Conservation (phyloP, 1,139 yeast species). For the Eremothecium sinecaudum region DNA sequence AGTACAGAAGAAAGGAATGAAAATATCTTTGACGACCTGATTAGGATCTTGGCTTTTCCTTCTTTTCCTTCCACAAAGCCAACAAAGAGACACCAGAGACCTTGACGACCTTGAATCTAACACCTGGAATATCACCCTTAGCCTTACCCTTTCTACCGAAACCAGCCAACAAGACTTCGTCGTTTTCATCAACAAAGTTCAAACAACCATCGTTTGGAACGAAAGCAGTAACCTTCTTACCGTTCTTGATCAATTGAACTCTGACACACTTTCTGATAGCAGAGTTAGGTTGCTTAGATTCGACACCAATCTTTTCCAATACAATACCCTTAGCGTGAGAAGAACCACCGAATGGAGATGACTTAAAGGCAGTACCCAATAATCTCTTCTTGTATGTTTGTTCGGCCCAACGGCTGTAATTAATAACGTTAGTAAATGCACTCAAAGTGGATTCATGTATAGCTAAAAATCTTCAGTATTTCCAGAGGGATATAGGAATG, state of each 20-base stretch:
- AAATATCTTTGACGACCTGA: constrained; percentile 10
- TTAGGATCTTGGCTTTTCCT: constrained; percentile 99
- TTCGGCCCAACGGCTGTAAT: constrained; percentile 94
- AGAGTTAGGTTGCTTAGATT: constrained; percentile 99
- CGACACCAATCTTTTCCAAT: constrained; percentile 98
- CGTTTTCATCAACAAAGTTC: constrained; percentile 99
- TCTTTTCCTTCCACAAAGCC: constrained; percentile 99
- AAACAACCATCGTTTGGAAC: constrained; percentile 99
- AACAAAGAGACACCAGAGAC: constrained; percentile 99
- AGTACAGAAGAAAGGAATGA: constrained; percentile 3
- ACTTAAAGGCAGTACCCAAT: constrained; percentile 98
- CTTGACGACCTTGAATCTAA: constrained; percentile 99
- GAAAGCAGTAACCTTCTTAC: constrained; percentile 99
- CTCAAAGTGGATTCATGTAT: no score
- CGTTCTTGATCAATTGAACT: constrained; percentile 99
- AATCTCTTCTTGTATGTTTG: constrained; percentile 96
- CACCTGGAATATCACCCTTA: constrained; percentile 99
- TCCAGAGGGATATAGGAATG: no score
- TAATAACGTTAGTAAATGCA: no score
- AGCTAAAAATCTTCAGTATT: no score
- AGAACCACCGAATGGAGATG: constrained; percentile 99
- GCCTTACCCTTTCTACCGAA: constrained; percentile 99
- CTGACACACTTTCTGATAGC: constrained; percentile 99
- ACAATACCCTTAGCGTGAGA: constrained; percentile 99
- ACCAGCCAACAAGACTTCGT: constrained; percentile 98